Evolutionary conservation across 768 basidiomycete species (phyloP).

Genomic region (Phlebiopsis flavidoalba): DNA sequence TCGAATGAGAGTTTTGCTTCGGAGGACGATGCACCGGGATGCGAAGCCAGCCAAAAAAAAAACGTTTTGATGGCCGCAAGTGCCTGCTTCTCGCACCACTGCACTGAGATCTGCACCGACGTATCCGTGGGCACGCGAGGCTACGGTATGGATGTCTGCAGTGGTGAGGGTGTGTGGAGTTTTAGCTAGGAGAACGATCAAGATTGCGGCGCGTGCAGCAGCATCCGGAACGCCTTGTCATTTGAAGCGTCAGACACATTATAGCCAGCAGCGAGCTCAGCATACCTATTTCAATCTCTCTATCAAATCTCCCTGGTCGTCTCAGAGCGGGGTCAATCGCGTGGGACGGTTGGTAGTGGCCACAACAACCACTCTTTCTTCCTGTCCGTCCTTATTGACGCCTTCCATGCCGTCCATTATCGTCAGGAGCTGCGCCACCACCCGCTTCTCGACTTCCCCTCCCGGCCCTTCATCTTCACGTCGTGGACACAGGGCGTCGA

Average conservation of each 20-base stretch:
- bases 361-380: slow-evolving; percentile 81
- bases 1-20: slow-evolving; percentile 40
- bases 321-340: slow-evolving; percentile 92
- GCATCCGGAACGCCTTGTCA: slow-evolving; percentile 80
- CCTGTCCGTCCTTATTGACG: slow-evolving; percentile 31
- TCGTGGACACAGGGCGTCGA: slow-evolving; percentile 90
- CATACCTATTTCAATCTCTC: slow-evolving; percentile 92
- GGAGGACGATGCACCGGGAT: slow-evolving; percentile 13
- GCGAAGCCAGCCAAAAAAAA: slow-evolving; percentile 48
- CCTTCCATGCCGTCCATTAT: slow-evolving; percentile 88
- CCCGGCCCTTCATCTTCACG: slow-evolving; percentile 84
- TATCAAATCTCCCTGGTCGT: slow-evolving; percentile 86
- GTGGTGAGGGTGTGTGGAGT: slow-evolving; percentile 70
- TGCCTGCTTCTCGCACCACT: slow-evolving; percentile 90
- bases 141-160: slow-evolving; percentile 58
- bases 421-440: slow-evolving; percentile 92
- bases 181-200: slow-evolving; percentile 76
- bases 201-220: slow-evolving; percentile 77
- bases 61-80: slow-evolving; percentile 84
- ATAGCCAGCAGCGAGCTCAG: neutral
- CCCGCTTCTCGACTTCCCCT: slow-evolving; percentile 93
- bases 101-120: slow-evolving; percentile 95
- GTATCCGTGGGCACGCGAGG: slow-evolving; percentile 86
- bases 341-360: slow-evolving; percentile 93
- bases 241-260: neutral